Evolutionary conservation across 441 rosid species (phyloP).

Genomic region (Brassica hybrid): DNA sequence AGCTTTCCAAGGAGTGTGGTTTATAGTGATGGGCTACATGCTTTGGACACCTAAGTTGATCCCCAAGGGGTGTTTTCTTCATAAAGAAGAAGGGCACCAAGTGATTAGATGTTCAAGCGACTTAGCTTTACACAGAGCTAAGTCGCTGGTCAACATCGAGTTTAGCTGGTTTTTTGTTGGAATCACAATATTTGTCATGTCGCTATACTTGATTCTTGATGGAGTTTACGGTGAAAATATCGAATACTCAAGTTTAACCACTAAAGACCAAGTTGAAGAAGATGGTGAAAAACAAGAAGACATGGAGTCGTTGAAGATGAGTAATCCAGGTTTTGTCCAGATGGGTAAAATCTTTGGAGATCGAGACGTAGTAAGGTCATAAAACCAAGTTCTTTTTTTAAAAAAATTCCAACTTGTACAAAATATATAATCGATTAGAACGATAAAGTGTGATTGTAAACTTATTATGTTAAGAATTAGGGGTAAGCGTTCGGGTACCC

Average conservation of each 20-base stretch:
- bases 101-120: constrained; percentile 60
- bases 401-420: background rate
- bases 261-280: constrained; percentile 36
- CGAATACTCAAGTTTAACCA: constrained; percentile 48
- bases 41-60: constrained; percentile 69
- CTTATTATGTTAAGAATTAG: background rate
- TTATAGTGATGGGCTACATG: constrained; percentile 67
- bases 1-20: constrained; percentile 73
- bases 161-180: constrained; percentile 67
- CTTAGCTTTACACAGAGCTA: constrained; percentile 63
- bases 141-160: constrained; percentile 67
- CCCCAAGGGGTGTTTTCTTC: constrained; percentile 68
- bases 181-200: constrained; percentile 46
- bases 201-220: constrained; percentile 49
- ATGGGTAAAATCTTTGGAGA: constrained; percentile 15
- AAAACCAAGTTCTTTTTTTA: background rate
- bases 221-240: constrained; percentile 43
- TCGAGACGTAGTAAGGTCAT: background rate
- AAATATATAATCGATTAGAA: constrained; percentile 1
- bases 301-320: constrained; percentile 29
- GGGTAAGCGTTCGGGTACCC: too few relatives aligned
- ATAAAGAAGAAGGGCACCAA: constrained; percentile 58
- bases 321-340: constrained; percentile 41
- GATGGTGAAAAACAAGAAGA: constrained; percentile 48
- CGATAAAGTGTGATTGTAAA: background rate